Base-by-base conservation (phyloP, 805 yeast genomes). In the Starmerella tilneyi region DNA sequence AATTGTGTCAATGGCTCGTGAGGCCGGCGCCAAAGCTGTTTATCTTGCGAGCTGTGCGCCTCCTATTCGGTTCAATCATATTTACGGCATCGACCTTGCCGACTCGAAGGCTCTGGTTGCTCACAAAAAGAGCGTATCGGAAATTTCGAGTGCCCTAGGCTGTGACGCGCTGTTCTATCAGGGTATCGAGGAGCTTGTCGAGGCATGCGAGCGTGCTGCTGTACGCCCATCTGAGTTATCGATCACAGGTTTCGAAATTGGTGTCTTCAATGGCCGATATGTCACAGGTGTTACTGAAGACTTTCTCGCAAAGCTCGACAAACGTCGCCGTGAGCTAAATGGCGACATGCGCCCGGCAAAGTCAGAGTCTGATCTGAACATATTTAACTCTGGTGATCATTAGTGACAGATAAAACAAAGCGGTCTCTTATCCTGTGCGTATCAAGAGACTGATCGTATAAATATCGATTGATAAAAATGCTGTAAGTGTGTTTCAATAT, bases 41-140 rank as follows among this genome's bases (percentile, higher is more conserved):
- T 89, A 76, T 62, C 81, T 92, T 63, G 98, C 98, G 0, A 84
- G 94, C 21, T 92, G 96, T 60, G 94, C 98, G 13, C 98, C 98
- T 23, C 94, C 96, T n/a, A 92, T 92, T 58, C 77, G 98, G 64
- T 78, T 71, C 66, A 92, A 92, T 67, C 98, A 92, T 62, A 85
- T 92, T 48, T 92, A 92, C 63, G 98, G 98, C 63, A 92, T 92
- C 54, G 98, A 92, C 68, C 74, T 92, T 50, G 97, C 98, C 23
- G 97, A 92, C 60, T 84, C 89, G 40, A 83, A 78, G 63, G 95
- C 95, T 9, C 71, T 92, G 28, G 96, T 92, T 36, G 98, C 96
- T 5, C 92, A 75, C 65, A 70, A 80, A 56, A 77, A 81, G 57
- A 68, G 78, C 8, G 89, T 79, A 51, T 76, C 75, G 2, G 84